Evolutionary conservation across 2,329 filamentous ascomycete species (phyloP), one percentile per base, ranked within the genome.

Genomic region (Fonsecaea pedrosoi): DNA sequence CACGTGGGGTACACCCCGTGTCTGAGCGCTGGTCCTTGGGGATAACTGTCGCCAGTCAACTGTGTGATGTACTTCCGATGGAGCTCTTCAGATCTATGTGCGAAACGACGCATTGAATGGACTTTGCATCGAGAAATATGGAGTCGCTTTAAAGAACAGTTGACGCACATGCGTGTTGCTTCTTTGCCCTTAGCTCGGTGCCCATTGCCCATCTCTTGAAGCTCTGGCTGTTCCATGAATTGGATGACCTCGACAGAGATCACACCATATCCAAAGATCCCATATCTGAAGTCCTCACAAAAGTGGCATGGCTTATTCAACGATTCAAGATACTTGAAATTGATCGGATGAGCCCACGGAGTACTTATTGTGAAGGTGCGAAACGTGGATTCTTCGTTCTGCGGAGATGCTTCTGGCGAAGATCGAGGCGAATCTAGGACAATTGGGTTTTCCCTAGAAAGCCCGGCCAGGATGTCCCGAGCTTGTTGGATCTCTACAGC

Each of bases 341-440:
- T 50, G 59, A 74, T 73, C 1, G 72, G 72, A 63, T 74, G 71
- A 7, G 72, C 65, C 69, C 71, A 74, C 35, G 18, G 56, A 12
- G 72, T 74, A 4, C 38, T 34, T 45, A 71, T 68, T 34, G 62
- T 50, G 10, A 64, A 38, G 50, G 38, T 60, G 25, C 25, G 25
- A 25, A 25, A 55, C 59, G 53, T 25, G 50, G 34, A 13, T 25
- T 25, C n/a, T 55, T 38, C 35, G 34, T 62, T 58, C n/a, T 2
- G 4, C 9, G 35, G 21, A 54, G 55, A 15, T 8, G 34, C 9
- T 30, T 60, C 3, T 54, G 65, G 57, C 3, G 68, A 62, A 9
- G 54, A 37, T 35, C 34, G 58, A 13, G 64, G 61, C 37, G 69
- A 69, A 32, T 60, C 56, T 7, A 68, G 21, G 9, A 65, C 40